These are phyloP conservation scores for Chrysophaeum taylorii DNA, from an alignment of 352 stramenopile species.

Conservation along the genomic window DNA sequence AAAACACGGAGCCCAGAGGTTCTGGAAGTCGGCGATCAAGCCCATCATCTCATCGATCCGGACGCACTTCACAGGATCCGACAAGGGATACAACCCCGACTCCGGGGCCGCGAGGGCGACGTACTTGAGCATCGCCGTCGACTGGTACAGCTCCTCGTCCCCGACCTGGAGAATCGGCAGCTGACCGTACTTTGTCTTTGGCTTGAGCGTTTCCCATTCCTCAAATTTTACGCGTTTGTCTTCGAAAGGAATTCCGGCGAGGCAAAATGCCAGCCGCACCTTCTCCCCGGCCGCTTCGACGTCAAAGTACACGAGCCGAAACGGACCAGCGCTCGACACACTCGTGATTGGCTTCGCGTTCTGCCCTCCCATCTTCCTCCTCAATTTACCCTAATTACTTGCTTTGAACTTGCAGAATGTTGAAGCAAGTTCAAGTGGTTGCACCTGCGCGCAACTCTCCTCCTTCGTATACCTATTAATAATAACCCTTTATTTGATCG, in stretches of 20 bases:
- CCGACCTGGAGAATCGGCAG: not conserved
- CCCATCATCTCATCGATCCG: not conserved
- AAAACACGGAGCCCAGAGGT: not conserved
- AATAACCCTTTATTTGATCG: too few species aligned
- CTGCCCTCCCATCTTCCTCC: too few species aligned
- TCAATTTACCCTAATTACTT: too few species aligned
- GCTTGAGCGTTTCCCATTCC: not conserved
- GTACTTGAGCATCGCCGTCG: not conserved
- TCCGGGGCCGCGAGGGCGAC: not conserved
- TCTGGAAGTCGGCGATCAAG: not conserved
- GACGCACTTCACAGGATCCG: not conserved
- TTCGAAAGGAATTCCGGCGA: too few species aligned
- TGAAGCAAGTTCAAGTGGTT: too few species aligned
- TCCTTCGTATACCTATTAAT: too few species aligned
- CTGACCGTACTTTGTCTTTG: not conserved
- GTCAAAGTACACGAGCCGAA: too few species aligned
- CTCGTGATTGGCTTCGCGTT: too few species aligned
- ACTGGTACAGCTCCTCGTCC: not conserved
- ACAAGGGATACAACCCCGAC: not conserved
- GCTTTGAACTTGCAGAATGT: too few species aligned
- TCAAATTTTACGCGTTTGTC: not conserved
- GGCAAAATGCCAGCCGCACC: not conserved
- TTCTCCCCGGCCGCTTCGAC: not conserved
- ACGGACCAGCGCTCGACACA: too few species aligned
- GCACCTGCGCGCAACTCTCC: too few species aligned